Conservation (phyloP, 2,329 filamentous ascomycete species). For the Sarocladium brachiariae region DNA sequence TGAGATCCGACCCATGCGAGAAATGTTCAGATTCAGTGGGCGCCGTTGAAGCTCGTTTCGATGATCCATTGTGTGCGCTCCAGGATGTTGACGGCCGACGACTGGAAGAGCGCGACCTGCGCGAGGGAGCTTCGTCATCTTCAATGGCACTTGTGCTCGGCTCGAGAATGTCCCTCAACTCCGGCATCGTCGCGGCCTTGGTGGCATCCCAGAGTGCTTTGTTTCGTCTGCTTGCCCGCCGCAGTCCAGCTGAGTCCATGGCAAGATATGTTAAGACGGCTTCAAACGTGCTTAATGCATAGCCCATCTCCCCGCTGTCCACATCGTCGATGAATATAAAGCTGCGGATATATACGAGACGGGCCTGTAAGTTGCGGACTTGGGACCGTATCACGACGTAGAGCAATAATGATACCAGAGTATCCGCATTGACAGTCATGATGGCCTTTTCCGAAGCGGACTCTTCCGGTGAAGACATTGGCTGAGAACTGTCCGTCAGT, state of each 20-base stretch:
- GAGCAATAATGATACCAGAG: constrained; percentile 82
- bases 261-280: constrained; percentile 85
- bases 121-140: constrained; percentile 34
- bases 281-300: constrained; percentile 92
- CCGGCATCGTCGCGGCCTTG: constrained; percentile 66
- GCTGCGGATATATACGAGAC: constrained; percentile 89
- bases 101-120: constrained; percentile 22
- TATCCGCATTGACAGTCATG: constrained; percentile 72
- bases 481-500: constrained; percentile 37
- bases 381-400: constrained; percentile 90
- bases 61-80: constrained; percentile 39
- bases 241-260: constrained; percentile 71
- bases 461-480: background rate
- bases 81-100: constrained; percentile 40
- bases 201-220: constrained; percentile 81
- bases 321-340: constrained; percentile 98
- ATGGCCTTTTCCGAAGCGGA: constrained; percentile 42
- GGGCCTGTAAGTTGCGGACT: constrained; percentile 78
- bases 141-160: constrained; percentile 49
- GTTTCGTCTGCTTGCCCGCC: constrained; percentile 81
- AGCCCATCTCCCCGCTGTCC: constrained; percentile 91
- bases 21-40: constrained; percentile 41
- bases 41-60: constrained; percentile 34
- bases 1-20: constrained; percentile 53
- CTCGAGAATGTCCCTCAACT: constrained; percentile 74